phyloP scores from a whole-genome alignment of 169 alveolate species.

The Condylostoma magnum region DNA sequence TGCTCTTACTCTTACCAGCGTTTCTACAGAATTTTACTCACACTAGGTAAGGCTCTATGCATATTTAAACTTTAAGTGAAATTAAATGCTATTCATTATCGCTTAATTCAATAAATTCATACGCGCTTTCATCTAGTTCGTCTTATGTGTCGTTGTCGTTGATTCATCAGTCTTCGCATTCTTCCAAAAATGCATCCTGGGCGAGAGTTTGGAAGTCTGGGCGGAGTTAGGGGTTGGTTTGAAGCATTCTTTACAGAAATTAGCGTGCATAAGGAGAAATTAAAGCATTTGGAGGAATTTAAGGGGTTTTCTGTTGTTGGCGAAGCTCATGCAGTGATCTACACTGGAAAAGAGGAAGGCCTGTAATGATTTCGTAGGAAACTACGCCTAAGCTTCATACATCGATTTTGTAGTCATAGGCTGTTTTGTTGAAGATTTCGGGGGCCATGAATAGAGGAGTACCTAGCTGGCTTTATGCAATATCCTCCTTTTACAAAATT shows the following conservation, averaged over 20 bases:
- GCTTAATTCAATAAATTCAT: not conserved
- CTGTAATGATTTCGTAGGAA: constrained; percentile 33
- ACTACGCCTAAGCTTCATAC: constrained; percentile 55
- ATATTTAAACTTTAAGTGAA: constrained; percentile 16
- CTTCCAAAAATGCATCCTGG: no score
- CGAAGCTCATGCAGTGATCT: constrained; percentile 7
- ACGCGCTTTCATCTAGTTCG: no score
- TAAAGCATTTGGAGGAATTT: no score
- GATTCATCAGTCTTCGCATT: no score
- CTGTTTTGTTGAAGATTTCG: constrained; percentile 29
- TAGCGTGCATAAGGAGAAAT: no score
- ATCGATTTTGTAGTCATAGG: constrained; percentile 44
- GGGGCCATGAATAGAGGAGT: constrained; percentile 62
- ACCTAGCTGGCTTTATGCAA: constrained; percentile 39
- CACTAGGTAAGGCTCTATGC: constrained; percentile 11
- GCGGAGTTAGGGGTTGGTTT: no score
- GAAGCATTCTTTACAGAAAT: no score
- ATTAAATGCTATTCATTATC: no score
- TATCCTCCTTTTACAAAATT: constrained; percentile 13
- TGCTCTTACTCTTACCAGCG: constrained; percentile 42
- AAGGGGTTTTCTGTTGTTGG: not conserved
- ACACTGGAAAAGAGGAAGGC: constrained; percentile 13
- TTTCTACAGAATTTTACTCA: constrained; percentile 38
- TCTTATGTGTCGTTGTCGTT: no score
- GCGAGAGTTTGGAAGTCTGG: no score